Base-by-base conservation (phyloP, 441 rosid species). In the Daphne laureola region DNA sequence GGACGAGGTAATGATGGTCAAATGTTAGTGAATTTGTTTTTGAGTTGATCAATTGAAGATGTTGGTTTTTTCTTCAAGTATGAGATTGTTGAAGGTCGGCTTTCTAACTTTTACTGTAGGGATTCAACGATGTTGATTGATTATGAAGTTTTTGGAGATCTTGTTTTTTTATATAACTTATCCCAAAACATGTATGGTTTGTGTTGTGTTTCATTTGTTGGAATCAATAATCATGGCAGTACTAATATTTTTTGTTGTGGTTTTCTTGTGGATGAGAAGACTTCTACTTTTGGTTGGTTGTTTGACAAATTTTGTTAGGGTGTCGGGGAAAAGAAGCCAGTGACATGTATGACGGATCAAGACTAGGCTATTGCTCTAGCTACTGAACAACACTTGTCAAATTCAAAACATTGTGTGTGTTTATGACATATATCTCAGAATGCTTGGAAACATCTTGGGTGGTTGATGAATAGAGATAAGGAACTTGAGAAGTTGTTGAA, bases 301-400 rank as follows among this genome's bases (percentile, higher is more conserved):
- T 43, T 43, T 14, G 6, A 43, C 3, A 4, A 1, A 4, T 12
- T 43, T 43, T 11, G 9, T 11, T 2, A 7, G 12, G 4, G 14
- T 12, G 1, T 43, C 3, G 46, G 46, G 6, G 36, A 8, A 8
- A 31, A 31, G 9, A 0, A 31, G 0, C 36, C 36, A 5, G 8
- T 5, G 6, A 31, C 36, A 5, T 31, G 4, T 31, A 31, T 31
- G 36, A 31, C 9, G 5, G 4, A 31, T 31, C 36, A 31, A 31
- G 36, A 31, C 5, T 0, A 5, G 9, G 36, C 36, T 5, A 31
- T 31, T 31, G 9, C 5, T 5, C 9, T 5, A 5, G 36, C 0
- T 5, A 4, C 9, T 5, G 7, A 31, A 1, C 6, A 4, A 77
- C 70, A 53, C 74, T 80, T 58, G 7, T 8, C 36, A 31, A 5